phyloP scores from a whole-genome alignment of 1,284 basidiomycete species.

The Ganoderma multipileum region DNA sequence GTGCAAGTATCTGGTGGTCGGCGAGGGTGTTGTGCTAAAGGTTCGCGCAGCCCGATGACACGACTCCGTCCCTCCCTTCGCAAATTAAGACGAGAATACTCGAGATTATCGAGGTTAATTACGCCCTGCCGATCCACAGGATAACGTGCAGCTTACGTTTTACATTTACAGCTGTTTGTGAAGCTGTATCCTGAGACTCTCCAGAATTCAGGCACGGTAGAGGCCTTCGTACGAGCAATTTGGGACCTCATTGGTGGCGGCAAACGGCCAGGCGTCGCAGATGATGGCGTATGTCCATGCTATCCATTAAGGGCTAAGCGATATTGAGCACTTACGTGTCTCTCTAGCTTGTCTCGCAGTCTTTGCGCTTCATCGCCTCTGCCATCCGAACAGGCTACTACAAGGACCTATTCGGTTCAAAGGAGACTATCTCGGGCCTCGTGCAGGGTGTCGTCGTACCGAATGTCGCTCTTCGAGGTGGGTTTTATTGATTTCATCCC shows the following conservation, averaged over 20 bases:
- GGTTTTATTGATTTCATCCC: neutral
- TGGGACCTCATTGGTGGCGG: constrained; percentile 89
- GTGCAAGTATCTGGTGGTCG: constrained; percentile 36
- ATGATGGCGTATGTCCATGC: constrained; percentile 71
- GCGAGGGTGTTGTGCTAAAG: neutral
- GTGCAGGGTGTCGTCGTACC: constrained; percentile 93
- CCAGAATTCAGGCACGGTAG: constrained; percentile 70
- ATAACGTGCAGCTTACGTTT: neutral
- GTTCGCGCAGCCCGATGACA: constrained; percentile 77
- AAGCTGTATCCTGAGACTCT: constrained; percentile 93
- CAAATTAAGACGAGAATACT: constrained; percentile 91
- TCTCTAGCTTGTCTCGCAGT: constrained; percentile 89
- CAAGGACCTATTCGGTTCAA: constrained; percentile 71
- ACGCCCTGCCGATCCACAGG: constrained; percentile 6
- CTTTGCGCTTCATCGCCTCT: constrained; percentile 91
- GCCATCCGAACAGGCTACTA: constrained; percentile 90
- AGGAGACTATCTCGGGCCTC: constrained; percentile 83
- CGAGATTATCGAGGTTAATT: constrained; percentile 82
- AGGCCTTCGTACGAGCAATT: constrained; percentile 87
- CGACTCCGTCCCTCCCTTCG: constrained; percentile 82
- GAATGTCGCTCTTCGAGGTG: constrained; percentile 84
- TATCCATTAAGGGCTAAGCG: neutral
- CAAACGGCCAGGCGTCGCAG: constrained; percentile 70
- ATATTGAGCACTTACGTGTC: neutral
- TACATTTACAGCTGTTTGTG: constrained; percentile 75